A percentile compares a stretch with the other conserved stretches of the same genome.
Evolutionary conservation across 2,329 filamentous ascomycete genomes (phyloP).

Genomic region (Podosphaera fusca): DNA sequence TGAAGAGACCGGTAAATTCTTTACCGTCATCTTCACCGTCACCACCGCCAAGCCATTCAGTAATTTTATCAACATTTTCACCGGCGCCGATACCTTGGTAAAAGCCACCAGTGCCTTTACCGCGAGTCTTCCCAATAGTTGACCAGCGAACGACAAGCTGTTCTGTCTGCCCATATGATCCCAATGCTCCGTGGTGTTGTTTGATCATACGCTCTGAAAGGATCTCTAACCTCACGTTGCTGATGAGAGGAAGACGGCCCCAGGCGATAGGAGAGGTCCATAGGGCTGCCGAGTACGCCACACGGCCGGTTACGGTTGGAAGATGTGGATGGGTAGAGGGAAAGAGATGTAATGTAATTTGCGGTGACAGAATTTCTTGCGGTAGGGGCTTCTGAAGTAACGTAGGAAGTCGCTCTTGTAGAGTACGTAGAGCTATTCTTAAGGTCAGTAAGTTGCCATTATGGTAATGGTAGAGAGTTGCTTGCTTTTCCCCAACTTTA

Average conservation of each 20-base stretch:
- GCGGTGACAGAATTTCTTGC: slow-evolving; percentile 52
- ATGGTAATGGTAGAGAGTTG: background rate
- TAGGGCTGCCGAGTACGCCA: slow-evolving; percentile 77
- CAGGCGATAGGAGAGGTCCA: slow-evolving; percentile 94
- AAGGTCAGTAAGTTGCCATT: slow-evolving; percentile 2
- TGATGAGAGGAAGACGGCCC: slow-evolving; percentile 76
- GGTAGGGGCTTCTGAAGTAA: slow-evolving; percentile 44
- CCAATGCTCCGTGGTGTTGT: slow-evolving; percentile 14
- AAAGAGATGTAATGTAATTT: slow-evolving; percentile 48
- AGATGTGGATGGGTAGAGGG: slow-evolving; percentile 67
- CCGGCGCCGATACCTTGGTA: slow-evolving; percentile 20
- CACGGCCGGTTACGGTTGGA: slow-evolving; percentile 71
- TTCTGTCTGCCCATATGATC: slow-evolving; percentile 28
- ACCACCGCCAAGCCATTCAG: slow-evolving; percentile 21
- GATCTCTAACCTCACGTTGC: slow-evolving; percentile 73
- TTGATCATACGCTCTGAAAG: slow-evolving; percentile 61
- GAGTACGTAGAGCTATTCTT: slow-evolving; percentile 29
- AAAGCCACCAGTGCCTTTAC: slow-evolving; percentile 19
- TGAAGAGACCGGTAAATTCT: slow-evolving; percentile 76
- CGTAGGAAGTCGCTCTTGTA: slow-evolving; percentile 43
- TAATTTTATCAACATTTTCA: slow-evolving; percentile 30
- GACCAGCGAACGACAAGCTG: slow-evolving; percentile 84
- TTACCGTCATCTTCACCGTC: slow-evolving; percentile 36
- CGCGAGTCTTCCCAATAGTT: slow-evolving; percentile 31
- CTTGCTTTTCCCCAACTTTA: slow-evolving; percentile 24